Percentiles rank a stretch among this genome's conserved stretches.
Evolutionary conservation across 768 basidiomycete species (phyloP).

Genomic region (Lactifluus echinatus): DNA sequence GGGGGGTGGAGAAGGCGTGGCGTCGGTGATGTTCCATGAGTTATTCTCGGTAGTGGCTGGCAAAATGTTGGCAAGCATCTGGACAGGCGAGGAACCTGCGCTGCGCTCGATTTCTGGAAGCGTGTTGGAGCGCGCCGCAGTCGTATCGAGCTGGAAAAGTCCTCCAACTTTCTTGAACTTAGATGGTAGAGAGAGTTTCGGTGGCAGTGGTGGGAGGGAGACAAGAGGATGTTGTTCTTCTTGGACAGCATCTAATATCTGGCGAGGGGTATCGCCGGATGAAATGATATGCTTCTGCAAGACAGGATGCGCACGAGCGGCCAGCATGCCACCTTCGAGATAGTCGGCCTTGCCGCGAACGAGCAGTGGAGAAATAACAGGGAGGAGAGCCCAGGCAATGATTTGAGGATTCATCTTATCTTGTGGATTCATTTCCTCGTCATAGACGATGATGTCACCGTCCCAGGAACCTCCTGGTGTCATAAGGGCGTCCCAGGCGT

Average conservation of each 20-base stretch:
- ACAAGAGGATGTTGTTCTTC: slow-evolving; percentile 25
- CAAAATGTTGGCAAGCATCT: slow-evolving; percentile 44
- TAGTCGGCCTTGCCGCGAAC: slow-evolving; percentile 51
- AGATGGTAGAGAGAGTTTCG: slow-evolving; percentile 18
- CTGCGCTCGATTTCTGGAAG: slow-evolving; percentile 51
- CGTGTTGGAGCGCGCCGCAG: slow-evolving; percentile 41
- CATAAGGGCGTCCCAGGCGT: slow-evolving; percentile 60
- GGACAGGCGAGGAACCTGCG: slow-evolving; percentile 38
- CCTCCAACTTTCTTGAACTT: slow-evolving; percentile 35
- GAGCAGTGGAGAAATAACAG: slow-evolving; percentile 52
- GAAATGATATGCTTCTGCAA: slow-evolving; percentile 45
- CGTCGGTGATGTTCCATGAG: slow-evolving; percentile 34
- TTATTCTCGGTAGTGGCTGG: slow-evolving; percentile 33
- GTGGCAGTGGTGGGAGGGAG: slow-evolving; percentile 3
- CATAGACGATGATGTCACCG: slow-evolving; percentile 67
- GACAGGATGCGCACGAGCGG: slow-evolving; percentile 48
- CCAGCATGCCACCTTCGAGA: slow-evolving; percentile 62
- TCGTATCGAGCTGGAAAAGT: slow-evolving; percentile 60
- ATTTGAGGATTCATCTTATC: slow-evolving; percentile 46
- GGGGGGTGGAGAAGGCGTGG: slow-evolving; percentile 57
- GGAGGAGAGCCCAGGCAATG: slow-evolving; percentile 64
- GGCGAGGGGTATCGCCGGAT: slow-evolving; percentile 23
- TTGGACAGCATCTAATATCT: slow-evolving; percentile 14
- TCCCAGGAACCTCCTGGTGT: slow-evolving; percentile 50
- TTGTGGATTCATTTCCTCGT: slow-evolving; percentile 66